phyloP scores from a whole-genome alignment of 768 basidiomycete genomes.

The Mycena pura region DNA sequence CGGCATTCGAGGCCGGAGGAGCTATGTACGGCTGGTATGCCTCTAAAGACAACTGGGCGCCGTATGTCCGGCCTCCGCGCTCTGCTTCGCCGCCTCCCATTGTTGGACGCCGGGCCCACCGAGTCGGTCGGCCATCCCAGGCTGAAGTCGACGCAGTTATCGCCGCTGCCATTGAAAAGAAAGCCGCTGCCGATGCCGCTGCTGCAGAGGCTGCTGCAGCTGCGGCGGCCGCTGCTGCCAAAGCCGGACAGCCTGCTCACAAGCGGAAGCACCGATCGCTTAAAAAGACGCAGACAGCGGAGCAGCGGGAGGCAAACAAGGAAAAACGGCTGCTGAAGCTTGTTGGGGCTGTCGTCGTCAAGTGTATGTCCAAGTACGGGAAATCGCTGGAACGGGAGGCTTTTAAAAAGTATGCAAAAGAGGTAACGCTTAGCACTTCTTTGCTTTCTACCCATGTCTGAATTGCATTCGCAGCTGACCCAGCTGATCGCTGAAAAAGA shows the following conservation, averaged over 20 bases:
- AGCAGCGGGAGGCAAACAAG: conserved; percentile 71
- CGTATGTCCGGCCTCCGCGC: too few species aligned
- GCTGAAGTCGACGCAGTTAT: conserved; percentile 4
- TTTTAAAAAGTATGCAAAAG: conserved; percentile 96
- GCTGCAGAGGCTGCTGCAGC: conserved; percentile 34
- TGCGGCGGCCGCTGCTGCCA: conserved; percentile 19
- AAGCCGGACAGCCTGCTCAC: too few species aligned
- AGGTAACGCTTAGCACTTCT: conserved; percentile 55
- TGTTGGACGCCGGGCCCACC: not conserved
- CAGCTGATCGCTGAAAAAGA: conserved; percentile 91
- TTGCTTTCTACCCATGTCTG: not conserved
- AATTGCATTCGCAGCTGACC: conserved; percentile 64
- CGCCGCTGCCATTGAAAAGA: conserved; percentile 30
- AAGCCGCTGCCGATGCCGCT: conserved; percentile 37
- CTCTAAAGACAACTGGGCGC: too few species aligned
- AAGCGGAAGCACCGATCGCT: conserved; percentile 41
- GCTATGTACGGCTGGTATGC: too few species aligned
- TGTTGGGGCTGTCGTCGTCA: conserved; percentile 89
- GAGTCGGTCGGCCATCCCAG: not conserved
- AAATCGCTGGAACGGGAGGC: conserved; percentile 74
- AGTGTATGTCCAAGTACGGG: conserved; percentile 89
- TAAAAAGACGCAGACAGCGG: conserved; percentile 53
- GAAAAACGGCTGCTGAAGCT: conserved; percentile 86
- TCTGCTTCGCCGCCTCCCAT: too few species aligned
- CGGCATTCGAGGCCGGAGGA: too few species aligned